phyloP scores from a whole-genome alignment of 352 stramenopile genomes.

The Saprolegnia diclina region DNA sequence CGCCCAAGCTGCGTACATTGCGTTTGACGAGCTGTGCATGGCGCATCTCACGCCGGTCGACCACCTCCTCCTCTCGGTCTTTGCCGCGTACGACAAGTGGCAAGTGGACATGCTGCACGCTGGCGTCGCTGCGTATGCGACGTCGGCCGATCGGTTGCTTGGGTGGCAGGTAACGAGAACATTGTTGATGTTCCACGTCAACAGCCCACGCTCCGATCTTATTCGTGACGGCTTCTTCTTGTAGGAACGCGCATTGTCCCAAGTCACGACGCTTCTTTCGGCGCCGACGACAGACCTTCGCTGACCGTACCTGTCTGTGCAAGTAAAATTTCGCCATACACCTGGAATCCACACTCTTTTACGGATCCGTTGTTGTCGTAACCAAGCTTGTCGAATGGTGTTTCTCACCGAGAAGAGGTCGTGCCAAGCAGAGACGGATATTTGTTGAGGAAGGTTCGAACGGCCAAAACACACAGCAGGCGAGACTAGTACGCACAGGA shows the following conservation, averaged over 20 bases:
- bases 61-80: conserved; percentile 13
- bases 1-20: background rate
- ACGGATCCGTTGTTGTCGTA: too few relatives aligned
- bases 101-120: background rate
- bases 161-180: conserved; percentile 21
- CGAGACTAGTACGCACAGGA: too few relatives aligned
- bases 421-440: too few relatives aligned
- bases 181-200: background rate
- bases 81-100: conserved; percentile 24
- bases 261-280: background rate
- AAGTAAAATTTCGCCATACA: too few relatives aligned
- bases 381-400: too few relatives aligned
- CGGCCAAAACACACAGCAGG: too few relatives aligned
- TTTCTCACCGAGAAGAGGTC: too few relatives aligned
- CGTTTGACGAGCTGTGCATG: conserved; percentile 7
- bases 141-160: background rate
- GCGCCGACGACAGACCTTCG: too few relatives aligned
- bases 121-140: background rate
- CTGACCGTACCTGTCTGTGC: too few relatives aligned
- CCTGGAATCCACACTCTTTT: too few relatives aligned
- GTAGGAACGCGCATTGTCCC: conserved; percentile 19
- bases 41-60: conserved; percentile 1
- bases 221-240: background rate
- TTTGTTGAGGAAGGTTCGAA: too few relatives aligned
- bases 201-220: background rate